A percentile compares a stretch with the other conserved stretches of the same genome.
Evolutionary conservation across 139 green algal species (phyloP).

Genomic region (Marvania coccoides): DNA sequence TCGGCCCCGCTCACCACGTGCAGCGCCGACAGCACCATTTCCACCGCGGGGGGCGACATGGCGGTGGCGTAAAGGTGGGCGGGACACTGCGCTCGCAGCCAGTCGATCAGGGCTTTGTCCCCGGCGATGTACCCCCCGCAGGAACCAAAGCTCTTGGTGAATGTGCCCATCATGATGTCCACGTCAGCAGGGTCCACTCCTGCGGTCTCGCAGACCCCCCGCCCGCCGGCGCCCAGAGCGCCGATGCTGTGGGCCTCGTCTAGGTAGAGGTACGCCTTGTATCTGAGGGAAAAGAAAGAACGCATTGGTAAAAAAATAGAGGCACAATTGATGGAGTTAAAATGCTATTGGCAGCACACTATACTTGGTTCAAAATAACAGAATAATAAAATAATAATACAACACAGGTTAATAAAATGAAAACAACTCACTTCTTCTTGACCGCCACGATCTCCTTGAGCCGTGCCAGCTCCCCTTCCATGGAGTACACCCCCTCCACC

Average conservation of each 20-base stretch:
- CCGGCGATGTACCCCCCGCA: constrained; percentile 90
- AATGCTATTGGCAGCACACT: no score
- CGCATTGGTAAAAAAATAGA: no score
- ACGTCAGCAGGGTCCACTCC: constrained; percentile 84
- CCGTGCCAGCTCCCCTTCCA: constrained; percentile 91
- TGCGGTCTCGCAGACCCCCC: constrained; percentile 79
- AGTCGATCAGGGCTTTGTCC: constrained; percentile 57
- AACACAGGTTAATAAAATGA: no score
- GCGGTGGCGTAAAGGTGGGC: constrained; percentile 76
- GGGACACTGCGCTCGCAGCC: constrained; percentile 51
- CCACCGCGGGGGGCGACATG: constrained; percentile 75
- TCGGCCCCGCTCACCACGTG: constrained; percentile 58
- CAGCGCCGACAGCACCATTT: constrained; percentile 73
- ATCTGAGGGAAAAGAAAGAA: no score
- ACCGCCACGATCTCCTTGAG: constrained; percentile 84
- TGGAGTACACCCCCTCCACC: constrained; percentile 97
- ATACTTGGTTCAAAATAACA: no score
- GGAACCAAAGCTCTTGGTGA: constrained; percentile 98
- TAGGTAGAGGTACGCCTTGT: constrained; percentile 89
- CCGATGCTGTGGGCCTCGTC: constrained; percentile 99
- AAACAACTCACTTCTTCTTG: constrained; percentile 91
- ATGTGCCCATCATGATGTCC: constrained; percentile 99
- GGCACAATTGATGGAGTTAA: no score
- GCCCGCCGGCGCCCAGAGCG: constrained; percentile 72
- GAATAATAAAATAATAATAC: no score